Evolutionary conservation across 2,329 filamentous ascomycete genomes (phyloP).

Genomic region (Pestalotiopsis sp.): DNA sequence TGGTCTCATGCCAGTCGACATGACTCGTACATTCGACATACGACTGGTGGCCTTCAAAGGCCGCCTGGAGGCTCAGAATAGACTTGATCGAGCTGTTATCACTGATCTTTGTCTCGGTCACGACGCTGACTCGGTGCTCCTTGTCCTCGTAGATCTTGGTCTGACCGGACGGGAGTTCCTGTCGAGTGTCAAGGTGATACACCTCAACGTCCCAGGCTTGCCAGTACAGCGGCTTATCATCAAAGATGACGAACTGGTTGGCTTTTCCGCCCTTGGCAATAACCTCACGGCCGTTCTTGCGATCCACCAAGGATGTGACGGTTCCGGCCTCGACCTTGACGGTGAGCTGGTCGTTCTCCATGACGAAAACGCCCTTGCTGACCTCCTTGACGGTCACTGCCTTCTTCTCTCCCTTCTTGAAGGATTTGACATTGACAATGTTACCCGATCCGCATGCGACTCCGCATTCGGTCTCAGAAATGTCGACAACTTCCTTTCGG

Average conservation of each 20-base stretch:
- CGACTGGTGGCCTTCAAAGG: slow-evolving; percentile 64
- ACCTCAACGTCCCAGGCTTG: slow-evolving; percentile 98
- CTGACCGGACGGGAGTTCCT: slow-evolving; percentile 70
- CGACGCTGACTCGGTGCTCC: slow-evolving; percentile 76
- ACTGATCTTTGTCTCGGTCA: slow-evolving; percentile 86
- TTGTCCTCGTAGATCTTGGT: slow-evolving; percentile 74
- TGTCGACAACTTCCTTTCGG: slow-evolving; percentile 72
- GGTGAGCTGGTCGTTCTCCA: slow-evolving; percentile 77
- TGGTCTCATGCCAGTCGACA: slow-evolving; percentile 96
- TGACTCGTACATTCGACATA: slow-evolving; percentile 80
- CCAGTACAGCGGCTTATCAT: slow-evolving; percentile 97
- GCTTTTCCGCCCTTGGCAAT: slow-evolving; percentile 75
- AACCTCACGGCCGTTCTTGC: slow-evolving; percentile 72
- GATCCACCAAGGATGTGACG: slow-evolving; percentile 85
- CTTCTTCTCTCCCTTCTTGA: slow-evolving; percentile 47
- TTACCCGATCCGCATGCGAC: slow-evolving; percentile 61
- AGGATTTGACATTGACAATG: slow-evolving; percentile 55
- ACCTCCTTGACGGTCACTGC: slow-evolving; percentile 56
- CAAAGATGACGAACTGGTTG: slow-evolving; percentile 92
- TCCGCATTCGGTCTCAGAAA: slow-evolving; percentile 56
- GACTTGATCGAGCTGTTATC: slow-evolving; percentile 85
- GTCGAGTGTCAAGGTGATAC: slow-evolving; percentile 85
- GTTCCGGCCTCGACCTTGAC: slow-evolving; percentile 74
- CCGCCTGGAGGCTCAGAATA: slow-evolving; percentile 77
- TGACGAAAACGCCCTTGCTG: slow-evolving; percentile 67